These are phyloP conservation scores for Cladochytrium tenue DNA, from an alignment of 371 early-diverging fungal species.

Conservation along the genomic window DNA sequence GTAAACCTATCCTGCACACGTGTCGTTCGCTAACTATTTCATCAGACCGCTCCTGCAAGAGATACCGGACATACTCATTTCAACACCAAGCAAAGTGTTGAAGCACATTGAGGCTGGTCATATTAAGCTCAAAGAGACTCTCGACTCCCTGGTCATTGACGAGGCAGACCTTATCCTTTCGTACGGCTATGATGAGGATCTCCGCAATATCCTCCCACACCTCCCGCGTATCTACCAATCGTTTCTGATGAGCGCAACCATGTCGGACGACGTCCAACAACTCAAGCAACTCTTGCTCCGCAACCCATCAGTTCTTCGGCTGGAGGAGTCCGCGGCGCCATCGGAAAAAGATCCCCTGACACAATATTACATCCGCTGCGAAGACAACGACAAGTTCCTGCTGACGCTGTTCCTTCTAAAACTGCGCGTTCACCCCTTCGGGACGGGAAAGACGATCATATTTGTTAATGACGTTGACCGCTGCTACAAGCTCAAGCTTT, in stretches of 20 bases:
- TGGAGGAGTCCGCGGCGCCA: conserved; percentile 67
- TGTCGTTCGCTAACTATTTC: not conserved
- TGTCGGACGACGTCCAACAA: conserved; percentile 72
- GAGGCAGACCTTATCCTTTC: conserved; percentile 93
- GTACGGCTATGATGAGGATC: conserved; percentile 83
- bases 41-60: conserved; percentile 78
- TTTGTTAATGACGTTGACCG: conserved; percentile 94
- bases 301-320: conserved; percentile 79
- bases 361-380: conserved; percentile 62
- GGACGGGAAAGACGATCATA: conserved; percentile 86
- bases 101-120: conserved; percentile 69
- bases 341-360: conserved; percentile 60
- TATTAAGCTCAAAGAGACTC: conserved; percentile 58
- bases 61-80: conserved; percentile 79
- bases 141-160: conserved; percentile 88
- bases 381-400: conserved; percentile 86
- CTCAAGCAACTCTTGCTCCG: conserved; percentile 81
- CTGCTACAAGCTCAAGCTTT: conserved; percentile 88
- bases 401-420: conserved; percentile 87
- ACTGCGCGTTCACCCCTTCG: conserved; percentile 69
- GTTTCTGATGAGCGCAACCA: conserved; percentile 87
- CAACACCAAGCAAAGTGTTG: conserved; percentile 80
- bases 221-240: conserved; percentile 85
- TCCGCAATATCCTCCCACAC: conserved; percentile 59
- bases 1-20: not conserved